These are phyloP conservation scores for Blastomyces gilchristii DNA, from an alignment of 2,329 filamentous ascomycete genomes.

Conservation along the genomic window DNA sequence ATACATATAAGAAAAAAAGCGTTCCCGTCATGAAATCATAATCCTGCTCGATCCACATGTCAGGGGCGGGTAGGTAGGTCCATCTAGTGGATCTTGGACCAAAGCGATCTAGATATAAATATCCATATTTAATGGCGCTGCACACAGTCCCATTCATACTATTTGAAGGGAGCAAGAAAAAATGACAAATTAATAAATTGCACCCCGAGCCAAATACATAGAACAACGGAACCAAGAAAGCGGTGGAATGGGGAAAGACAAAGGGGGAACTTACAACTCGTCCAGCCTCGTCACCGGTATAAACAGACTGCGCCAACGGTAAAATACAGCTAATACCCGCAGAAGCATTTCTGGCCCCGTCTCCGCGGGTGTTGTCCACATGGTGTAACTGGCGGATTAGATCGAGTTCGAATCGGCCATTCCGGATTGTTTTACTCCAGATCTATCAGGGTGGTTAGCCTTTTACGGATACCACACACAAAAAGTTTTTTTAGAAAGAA, in stretches of 20 bases:
- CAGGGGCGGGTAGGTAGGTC: neutral
- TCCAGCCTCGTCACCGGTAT: conserved; percentile 89
- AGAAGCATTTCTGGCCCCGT: conserved; percentile 40
- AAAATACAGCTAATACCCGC: conserved; percentile 77
- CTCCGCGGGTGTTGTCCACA: conserved; percentile 56
- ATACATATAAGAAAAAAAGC: too few relatives aligned
- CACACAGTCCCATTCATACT: conserved; percentile 51
- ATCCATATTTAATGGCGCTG: conserved; percentile 32
- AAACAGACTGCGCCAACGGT: conserved; percentile 71
- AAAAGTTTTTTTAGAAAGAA: too few relatives aligned
- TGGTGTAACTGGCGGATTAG: conserved; percentile 76
- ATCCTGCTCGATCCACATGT: neutral
- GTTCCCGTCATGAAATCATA: neutral
- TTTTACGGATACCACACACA: neutral
- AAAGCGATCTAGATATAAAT: neutral
- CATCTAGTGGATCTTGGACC: neutral
- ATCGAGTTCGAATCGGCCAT: conserved; percentile 63
- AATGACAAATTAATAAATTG: neutral
- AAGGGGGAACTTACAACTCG: conserved; percentile 57
- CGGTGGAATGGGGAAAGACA: neutral
- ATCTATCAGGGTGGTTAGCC: conserved; percentile 30
- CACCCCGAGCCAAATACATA: neutral
- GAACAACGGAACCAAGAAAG: neutral
- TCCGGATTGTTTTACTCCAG: conserved; percentile 47
- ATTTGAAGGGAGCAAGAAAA: conserved; percentile 1